Evolutionary conservation across 2,329 filamentous ascomycete genomes (phyloP).

Genomic region (Coniochaeta prunicola): DNA sequence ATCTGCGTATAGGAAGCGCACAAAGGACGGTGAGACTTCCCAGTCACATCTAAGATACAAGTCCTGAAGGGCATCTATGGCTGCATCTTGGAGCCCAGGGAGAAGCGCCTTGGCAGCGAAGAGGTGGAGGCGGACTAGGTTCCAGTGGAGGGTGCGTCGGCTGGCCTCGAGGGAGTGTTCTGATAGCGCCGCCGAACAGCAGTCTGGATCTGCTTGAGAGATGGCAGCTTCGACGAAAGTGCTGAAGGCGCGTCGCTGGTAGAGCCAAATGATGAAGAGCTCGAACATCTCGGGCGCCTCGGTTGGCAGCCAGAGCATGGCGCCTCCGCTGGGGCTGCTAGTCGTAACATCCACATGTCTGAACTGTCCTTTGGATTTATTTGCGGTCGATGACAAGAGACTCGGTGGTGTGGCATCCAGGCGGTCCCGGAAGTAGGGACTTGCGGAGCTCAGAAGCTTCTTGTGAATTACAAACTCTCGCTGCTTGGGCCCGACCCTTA

Average conservation of each 20-base stretch:
- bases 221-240: slow-evolving; percentile 34
- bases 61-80: slow-evolving; percentile 53
- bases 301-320: slow-evolving; percentile 29
- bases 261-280: slow-evolving; percentile 46
- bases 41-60: slow-evolving; percentile 51
- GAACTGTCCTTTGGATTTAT: slow-evolving; percentile 4
- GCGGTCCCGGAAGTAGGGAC: slow-evolving; percentile 39
- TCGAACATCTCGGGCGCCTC: slow-evolving; percentile 46
- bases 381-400: slow-evolving; percentile 12
- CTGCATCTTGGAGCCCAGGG: slow-evolving; percentile 43
- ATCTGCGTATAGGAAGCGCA: slow-evolving; percentile 46
- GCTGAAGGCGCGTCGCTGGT: slow-evolving; percentile 34
- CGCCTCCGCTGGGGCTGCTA: slow-evolving; percentile 6
- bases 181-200: slow-evolving; percentile 6
- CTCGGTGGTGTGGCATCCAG: slow-evolving; percentile 27
- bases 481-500: slow-evolving; percentile 21
- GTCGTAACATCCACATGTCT: background rate
- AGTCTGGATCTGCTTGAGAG: slow-evolving; percentile 5
- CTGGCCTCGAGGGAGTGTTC: slow-evolving; percentile 17
- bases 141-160: slow-evolving; percentile 42
- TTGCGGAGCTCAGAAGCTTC: slow-evolving; percentile 36
- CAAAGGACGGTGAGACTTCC: slow-evolving; percentile 45
- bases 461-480: slow-evolving; percentile 22
- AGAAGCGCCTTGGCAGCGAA: slow-evolving; percentile 47
- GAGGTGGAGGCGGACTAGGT: slow-evolving; percentile 48